These are phyloP conservation scores for Rhypophila decipiens DNA, from an alignment of 495 filamentous ascomycete species.

Conservation along the genomic window DNA sequence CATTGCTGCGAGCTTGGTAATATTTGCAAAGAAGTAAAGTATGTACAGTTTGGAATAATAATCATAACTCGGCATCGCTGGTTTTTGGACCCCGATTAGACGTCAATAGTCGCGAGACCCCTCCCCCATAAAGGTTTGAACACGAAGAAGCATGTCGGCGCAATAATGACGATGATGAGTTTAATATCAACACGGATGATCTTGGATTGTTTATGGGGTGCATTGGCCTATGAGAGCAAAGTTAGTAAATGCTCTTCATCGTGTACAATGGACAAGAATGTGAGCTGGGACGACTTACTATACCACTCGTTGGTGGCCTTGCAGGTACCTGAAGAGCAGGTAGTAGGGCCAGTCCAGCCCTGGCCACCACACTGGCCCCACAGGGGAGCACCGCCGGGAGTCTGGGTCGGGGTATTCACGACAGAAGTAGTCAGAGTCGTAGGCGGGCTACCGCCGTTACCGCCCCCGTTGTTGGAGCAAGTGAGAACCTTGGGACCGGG, in stretches of 20 bases:
- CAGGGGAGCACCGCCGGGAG: conserved; percentile 22
- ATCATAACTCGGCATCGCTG: no score
- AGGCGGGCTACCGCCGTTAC: conserved; percentile 1
- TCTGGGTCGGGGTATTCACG: conserved; percentile 11
- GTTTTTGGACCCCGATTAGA: no score
- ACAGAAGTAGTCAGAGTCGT: conserved; percentile 13
- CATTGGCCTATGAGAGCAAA: conserved; percentile 7
- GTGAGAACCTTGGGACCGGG: conserved; percentile 35
- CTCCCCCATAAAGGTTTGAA: no score
- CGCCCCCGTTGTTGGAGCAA: conserved; percentile 11
- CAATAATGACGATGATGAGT: no score
- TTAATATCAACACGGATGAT: no score
- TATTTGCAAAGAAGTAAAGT: no score
- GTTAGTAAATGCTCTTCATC: no score
- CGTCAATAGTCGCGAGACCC: no score
- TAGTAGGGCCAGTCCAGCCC: conserved; percentile 37
- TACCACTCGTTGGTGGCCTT: conserved; percentile 21
- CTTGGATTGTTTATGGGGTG: conserved; percentile 8
- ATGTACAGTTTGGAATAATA: no score
- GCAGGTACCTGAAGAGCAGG: conserved; percentile 28
- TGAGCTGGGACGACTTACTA: conserved; percentile 9
- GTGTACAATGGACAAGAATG: no score
- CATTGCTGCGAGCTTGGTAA: no score
- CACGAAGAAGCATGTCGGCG: no score
- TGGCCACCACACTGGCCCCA: conserved; percentile 43